Base-by-base conservation (phyloP, 225 moss, liverwort and hornwort genomes). In the Sphagnum tenellum region DNA sequence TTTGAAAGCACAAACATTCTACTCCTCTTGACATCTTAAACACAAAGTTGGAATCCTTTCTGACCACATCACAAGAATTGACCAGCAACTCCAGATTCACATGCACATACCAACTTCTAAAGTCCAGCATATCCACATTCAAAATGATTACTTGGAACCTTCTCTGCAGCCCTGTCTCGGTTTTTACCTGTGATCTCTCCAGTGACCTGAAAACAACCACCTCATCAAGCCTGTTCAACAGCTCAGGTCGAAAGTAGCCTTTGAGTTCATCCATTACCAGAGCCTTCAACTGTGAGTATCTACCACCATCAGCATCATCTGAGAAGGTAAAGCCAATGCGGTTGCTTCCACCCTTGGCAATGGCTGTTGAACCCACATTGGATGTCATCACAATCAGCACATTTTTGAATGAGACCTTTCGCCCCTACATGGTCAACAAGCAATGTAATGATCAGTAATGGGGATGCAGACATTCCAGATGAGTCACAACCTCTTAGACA, bases 221-320 rank as follows among this genome's bases (percentile, higher is more conserved):
- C 77, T 94, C 94, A 60, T 94, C 94, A 13, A 94, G 83, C 77
- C 94, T 84, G 59, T 89, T 89, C 76, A 94, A 74, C 67, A 94
- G 70, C 77, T 94, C 94, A 10, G 94, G 94, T 72, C 88, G 90
- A 75, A 94, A 94, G 69, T 88, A 94, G 9, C 88, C 91, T 65
- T 94, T 94, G 8, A 94, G 65, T 65, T 94, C 94, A 66, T 94
- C 83, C 94, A 89, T 89, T 3, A 94, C 94, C 75, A 94, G 77
- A 47, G 89, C 71, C 66, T 94, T 94, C 71, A 94, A 73, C 47
- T 87, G 87, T 45, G 82, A 73, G 66, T 94, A 94, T 74, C 78
- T 89, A 69, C 94, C 94, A 57, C 87, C 91, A 68, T 94, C 91
- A 56, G 89, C 80, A 49, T 94, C 94, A 64, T 89, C 87, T 45